Evolutionary conservation across 2,329 filamentous ascomycete genomes (phyloP), one percentile per base, ranked within the genome.

Genomic region (Tolypocladium sp.): DNA sequence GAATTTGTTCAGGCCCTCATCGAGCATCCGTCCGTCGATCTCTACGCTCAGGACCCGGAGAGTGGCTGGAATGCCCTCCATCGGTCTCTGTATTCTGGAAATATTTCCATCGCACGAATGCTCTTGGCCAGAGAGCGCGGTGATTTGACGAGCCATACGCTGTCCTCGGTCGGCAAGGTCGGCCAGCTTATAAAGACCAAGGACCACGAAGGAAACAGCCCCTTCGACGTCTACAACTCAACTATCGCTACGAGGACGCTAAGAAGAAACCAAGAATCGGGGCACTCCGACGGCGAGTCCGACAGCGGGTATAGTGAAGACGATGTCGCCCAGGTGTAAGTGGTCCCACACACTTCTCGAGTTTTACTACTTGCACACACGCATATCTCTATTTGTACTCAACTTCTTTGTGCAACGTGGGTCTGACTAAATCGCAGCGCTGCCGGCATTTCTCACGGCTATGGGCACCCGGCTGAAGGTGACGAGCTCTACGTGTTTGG

Each of bases 1-100:
- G 82, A 79, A 3, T 97, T 96, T 68, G 91, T 92, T 25, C 80
- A 85, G 62, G 87, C 90, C 13, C 79, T 99, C 41, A 80, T 97
- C 54, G 87, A 92, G 27, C 87, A 96, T 68, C 91, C 92, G 1
- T 81, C 88, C 57, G 83, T 92, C 64, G 94, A 99, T 73, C 77
- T 97, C 10, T 94, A 96, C 68, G 79, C 82, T 2, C 92, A 96
- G 70, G 94, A 99, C 72, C 78, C 80, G 9, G 94, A 99, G 73
- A 97, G 89, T 73, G 93, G 92, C 52, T 99, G 94, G 94, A 99
- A 96, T 61, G 88, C 92, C 42, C 80, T 99, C 44, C 94, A 99
- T 70, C 85, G 94, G 66, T 91, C 92, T 9, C 79, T 97, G 49
- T 97, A 97, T 70, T 86, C 87, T 66, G 93, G 93, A 54, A 97